Evolutionary conservation across 139 green algal genomes (phyloP).

Genomic region (Zygnema circumcarinatum): DNA sequence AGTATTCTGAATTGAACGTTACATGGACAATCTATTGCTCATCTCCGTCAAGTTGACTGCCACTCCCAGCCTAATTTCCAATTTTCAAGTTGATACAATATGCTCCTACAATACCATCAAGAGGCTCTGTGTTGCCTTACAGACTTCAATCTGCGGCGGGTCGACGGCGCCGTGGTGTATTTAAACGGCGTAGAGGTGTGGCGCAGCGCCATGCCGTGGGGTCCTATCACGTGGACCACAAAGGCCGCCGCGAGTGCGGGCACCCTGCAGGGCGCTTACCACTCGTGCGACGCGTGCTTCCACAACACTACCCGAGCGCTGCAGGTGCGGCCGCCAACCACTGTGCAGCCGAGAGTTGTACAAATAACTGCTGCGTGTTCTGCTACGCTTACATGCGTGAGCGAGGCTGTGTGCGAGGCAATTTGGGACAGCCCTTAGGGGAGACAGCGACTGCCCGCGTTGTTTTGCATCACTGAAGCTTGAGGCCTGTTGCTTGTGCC

Average conservation of each 20-base stretch:
- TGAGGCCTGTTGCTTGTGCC: too few relatives aligned
- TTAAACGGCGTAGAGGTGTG: conserved; percentile 40
- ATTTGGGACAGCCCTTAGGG: too few relatives aligned
- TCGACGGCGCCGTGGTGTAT: conserved; percentile 45
- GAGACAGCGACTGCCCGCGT: too few relatives aligned
- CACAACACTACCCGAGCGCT: not conserved
- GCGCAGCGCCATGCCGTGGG: conserved; percentile 33
- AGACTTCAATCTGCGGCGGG: conserved; percentile 9
- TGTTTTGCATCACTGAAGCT: too few relatives aligned
- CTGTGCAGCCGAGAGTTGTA: too few relatives aligned
- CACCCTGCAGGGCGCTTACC: not conserved
- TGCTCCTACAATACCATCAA: too few relatives aligned
- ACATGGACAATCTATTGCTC: not conserved
- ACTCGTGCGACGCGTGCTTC: not conserved
- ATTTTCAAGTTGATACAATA: too few relatives aligned
- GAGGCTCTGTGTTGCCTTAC: not conserved
- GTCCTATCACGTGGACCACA: not conserved
- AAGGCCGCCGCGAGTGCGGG: not conserved
- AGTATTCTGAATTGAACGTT: not conserved
- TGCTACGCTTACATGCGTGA: too few relatives aligned
- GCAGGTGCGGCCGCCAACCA: not conserved
- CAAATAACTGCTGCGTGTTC: too few relatives aligned
- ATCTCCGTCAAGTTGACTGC: not conserved
- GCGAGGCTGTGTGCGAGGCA: too few relatives aligned
- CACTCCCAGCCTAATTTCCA: not conserved